These are phyloP conservation scores for Trichophyton equinum DNA, from an alignment of 2,329 filamentous ascomycete genomes.

Conservation along the genomic window DNA sequence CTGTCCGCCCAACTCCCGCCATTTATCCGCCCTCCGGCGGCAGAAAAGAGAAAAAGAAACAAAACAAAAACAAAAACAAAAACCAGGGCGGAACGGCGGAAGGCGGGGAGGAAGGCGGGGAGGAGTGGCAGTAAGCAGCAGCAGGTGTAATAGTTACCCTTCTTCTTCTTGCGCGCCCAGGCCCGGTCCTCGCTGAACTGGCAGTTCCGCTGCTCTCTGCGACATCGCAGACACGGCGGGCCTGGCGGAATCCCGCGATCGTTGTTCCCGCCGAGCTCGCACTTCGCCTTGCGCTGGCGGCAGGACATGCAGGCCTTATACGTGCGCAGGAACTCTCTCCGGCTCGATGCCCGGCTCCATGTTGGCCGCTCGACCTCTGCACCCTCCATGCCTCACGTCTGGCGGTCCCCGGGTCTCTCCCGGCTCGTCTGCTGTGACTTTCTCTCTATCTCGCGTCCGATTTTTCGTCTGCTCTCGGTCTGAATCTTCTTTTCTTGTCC, in stretches of 20 bases:
- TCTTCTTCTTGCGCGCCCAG: conserved; percentile 29
- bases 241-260: conserved; percentile 23
- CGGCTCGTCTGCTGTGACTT: background rate
- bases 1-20: background rate
- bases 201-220: conserved; percentile 40
- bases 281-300: conserved; percentile 42
- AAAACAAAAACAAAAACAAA: background rate
- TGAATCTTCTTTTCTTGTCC: background rate
- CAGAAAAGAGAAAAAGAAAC: background rate
- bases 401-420: background rate
- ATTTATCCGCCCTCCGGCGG: conserved; percentile 2
- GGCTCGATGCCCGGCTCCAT: conserved; percentile 13
- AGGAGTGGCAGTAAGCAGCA: background rate
- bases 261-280: conserved; percentile 34
- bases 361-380: conserved; percentile 9
- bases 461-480: background rate
- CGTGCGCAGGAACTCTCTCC: conserved; percentile 37
- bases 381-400: background rate
- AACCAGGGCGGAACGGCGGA: background rate
- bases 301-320: conserved; percentile 45
- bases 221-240: conserved; percentile 38
- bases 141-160: background rate
- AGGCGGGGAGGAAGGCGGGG: background rate
- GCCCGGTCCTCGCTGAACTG: conserved; percentile 35
- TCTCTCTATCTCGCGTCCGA: background rate